Conservation (phyloP, 2,329 filamentous ascomycete genomes). For the Chalara sp. region DNA sequence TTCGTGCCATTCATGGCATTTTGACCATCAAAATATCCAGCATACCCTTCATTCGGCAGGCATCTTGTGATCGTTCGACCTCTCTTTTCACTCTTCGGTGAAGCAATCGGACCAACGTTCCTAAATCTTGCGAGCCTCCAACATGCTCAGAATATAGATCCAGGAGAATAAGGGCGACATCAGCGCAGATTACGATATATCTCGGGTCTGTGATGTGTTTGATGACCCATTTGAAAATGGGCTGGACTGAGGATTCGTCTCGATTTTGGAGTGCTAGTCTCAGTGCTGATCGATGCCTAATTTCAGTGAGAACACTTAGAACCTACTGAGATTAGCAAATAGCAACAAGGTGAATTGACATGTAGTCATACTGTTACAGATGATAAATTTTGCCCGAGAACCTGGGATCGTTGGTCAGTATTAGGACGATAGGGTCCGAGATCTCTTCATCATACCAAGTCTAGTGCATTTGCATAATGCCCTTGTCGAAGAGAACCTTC, state of each 20-base stretch:
- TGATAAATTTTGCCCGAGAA: neutral
- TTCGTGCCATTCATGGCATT: constrained; percentile 19
- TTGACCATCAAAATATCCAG: constrained; percentile 66
- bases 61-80: constrained; percentile 77
- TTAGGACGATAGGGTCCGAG: constrained; percentile 42
- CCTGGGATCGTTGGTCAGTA: neutral
- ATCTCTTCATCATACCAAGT: constrained; percentile 57
- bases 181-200: constrained; percentile 73
- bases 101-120: constrained; percentile 61
- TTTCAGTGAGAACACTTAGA: constrained; percentile 73
- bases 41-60: constrained; percentile 81
- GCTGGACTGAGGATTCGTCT: constrained; percentile 74
- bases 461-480: constrained; percentile 70
- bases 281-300: constrained; percentile 82
- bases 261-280: constrained; percentile 72
- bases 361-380: neutral
- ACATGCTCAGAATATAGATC: constrained; percentile 83
- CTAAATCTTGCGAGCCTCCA: constrained; percentile 66
- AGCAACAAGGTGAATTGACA: neutral
- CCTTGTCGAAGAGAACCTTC: constrained; percentile 75
- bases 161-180: constrained; percentile 73
- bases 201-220: constrained; percentile 77
- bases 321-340: constrained; percentile 30
- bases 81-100: constrained; percentile 66
- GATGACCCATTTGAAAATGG: constrained; percentile 76